Conservation (phyloP, 495 filamentous ascomycete species). For the Podospora australis region DNA sequence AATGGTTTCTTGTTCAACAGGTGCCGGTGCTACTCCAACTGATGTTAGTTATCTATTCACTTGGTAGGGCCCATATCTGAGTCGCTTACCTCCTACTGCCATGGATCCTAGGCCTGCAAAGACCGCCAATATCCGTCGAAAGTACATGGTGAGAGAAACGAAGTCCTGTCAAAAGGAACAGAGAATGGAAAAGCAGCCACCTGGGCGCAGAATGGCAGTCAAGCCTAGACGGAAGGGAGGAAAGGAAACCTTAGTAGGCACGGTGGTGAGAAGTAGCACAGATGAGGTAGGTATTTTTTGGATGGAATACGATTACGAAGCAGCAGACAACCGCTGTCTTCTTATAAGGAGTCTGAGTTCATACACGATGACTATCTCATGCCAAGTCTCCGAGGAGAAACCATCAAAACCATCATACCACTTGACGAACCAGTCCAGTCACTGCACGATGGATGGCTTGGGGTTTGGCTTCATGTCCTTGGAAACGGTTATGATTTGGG, state of each 20-base stretch:
- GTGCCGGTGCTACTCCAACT: constrained; percentile 19
- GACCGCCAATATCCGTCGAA: constrained; percentile 20
- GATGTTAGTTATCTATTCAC: neutral
- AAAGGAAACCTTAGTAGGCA: neutral
- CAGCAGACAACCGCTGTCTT: too few relatives aligned
- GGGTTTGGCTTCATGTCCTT: too few relatives aligned
- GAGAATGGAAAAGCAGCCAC: constrained; percentile 18
- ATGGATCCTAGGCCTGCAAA: constrained; percentile 24
- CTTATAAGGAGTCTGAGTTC: too few relatives aligned
- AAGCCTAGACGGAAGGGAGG: too few relatives aligned
- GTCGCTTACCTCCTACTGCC: constrained; percentile 23
- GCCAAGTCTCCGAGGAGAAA: too few relatives aligned
- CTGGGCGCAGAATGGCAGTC: constrained; percentile 18
- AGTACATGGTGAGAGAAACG: constrained; percentile 25
- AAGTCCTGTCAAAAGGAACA: constrained; percentile 26
- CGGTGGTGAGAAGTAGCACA: neutral
- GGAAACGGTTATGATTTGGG: too few relatives aligned
- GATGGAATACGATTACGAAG: too few relatives aligned
- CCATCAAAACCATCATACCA: too few relatives aligned
- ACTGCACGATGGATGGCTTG: too few relatives aligned
- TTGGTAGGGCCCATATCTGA: neutral
- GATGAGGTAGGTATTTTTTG: too few relatives aligned
- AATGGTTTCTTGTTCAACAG: constrained; percentile 8
- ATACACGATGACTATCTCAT: too few relatives aligned
- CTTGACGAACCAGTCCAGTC: too few relatives aligned